Base-by-base conservation (phyloP, 2,329 filamentous ascomycete genomes). In the Furcasterigmium furcatum region DNA sequence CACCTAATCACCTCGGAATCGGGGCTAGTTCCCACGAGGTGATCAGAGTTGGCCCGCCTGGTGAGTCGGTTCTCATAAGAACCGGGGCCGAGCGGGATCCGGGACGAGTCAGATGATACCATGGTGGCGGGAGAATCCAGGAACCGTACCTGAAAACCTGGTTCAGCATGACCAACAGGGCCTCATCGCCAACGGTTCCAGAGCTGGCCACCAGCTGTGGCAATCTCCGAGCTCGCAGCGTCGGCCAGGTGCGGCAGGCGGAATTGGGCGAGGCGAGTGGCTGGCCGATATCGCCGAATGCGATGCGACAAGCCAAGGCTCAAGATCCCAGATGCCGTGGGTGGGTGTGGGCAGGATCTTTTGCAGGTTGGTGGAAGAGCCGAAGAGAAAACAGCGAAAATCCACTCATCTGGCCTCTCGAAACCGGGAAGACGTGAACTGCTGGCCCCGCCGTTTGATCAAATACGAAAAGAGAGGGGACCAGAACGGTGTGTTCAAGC, bases 401-500 rank as follows among this genome's bases (percentile, higher is more conserved):
- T 24, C 19, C 27, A 34, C 27, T 19, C 25, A 25, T 14, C 25
- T 30, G 21, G 40, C 30, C 27, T 22, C 27, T 18, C 40, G 30
- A 42, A 42, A 42, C 40, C 19, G 40, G 40, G 27, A 19, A 42
- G 27, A 34, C 16, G 22, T 30, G 39, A 42, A 30, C 29, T 14
- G n/a, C 19, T 42, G 21, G 16, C 13, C 38, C n/a, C 38, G 19
- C 24, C 25, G 18, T 25, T n/a, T 18, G 20, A 19, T 29, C 27
- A 27, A 32, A 42, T 42, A 42, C 40, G 40, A 42, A 25, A 14
- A 32, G 24, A 41, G 39, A 41, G 39, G 39, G n/a, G 40, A 22
- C 10, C 8, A 6, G 25, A 34, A 20, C 34, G 34, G 30, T n/a
- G n/a, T n/a, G n/a, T n/a, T n/a, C 14, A 32, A 32, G 25, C 40